Base-by-base conservation (phyloP, 2,329 filamentous ascomycete genomes). In the Bipolaris zeicola region DNA sequence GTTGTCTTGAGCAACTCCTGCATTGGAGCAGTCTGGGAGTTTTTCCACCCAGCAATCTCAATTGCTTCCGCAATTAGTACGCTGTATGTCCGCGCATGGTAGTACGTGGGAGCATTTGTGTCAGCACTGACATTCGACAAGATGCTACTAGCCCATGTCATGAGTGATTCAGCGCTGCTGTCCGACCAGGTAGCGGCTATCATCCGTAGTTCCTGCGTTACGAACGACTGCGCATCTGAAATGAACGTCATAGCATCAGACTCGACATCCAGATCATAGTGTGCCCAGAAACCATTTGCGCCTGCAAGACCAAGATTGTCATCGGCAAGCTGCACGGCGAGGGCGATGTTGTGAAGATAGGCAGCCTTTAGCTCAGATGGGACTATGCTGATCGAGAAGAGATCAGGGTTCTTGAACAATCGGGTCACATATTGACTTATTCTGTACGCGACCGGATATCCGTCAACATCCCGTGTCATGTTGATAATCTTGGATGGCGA, bases 391-490 rank as follows among this genome's bases (percentile, higher is more conserved):
- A 47, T 73, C 60, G 39, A 74, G 71, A 41, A 72, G 45, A 37
- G 73, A 63, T 78, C 72, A 2, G 74, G 74, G 1, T 72, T 73
- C 16, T 77, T 76, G 31, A 92, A 70, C 0, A 95, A 71, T 46
- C 82, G 82, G 5, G 82, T 80, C 0, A 86, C 83, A 71, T 92
- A 96, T 46, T 89, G 81, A 1, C 89, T 86, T 79, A 96, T 90
- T 52, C 94, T 84, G 13, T 91, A 85, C 1, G 91, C 86, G 51
- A 90, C 80, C 1, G 91, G 91, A 31, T 87, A 85, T 0, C 90
- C 90, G 61, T 85, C 84, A 3, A 83, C 79, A 70, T 96, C 92
- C 41, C 88, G 81, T 31, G 78, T 70, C 14, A 83, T 76, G 42
- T 65, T 67, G 55, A 63, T 66, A 61, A 58, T 43, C 57, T 63